Base-by-base conservation (phyloP, 352 stramenopile genomes). In the Pythium pectinolyticum region DNA sequence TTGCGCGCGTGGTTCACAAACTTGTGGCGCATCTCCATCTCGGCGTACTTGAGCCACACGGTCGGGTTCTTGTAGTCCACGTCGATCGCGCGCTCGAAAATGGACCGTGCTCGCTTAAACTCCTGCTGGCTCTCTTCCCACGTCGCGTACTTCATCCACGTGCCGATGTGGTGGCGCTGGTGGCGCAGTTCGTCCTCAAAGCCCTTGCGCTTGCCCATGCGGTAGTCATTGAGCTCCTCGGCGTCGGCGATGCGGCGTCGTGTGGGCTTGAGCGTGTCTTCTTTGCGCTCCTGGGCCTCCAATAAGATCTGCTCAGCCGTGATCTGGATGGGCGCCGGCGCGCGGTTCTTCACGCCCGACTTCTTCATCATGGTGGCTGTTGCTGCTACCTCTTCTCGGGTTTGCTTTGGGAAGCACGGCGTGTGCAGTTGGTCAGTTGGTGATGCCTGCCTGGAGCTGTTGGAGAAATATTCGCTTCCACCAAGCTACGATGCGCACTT, bases 11-110 rank as follows among this genome's bases (percentile, higher is more conserved):
- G 95, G 83, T 99, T 99, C 43, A 99, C 78, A 70, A 99, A 99
- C 83, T 99, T 98, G 80, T 99, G 97, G 43, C 95, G 82, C 93
- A 99, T 99, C 78, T 99, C 98, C 78, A 99, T 98, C 77, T 99
- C 96, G 12, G 96, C 97, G 78, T 99, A 99, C 64, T 98, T 96
- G 48, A 99, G 84, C 97, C 97, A 99, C 27, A 99, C 73, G 17
- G 91, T 92, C 11, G 82, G 72, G 28, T 95, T 96, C 48, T 97
- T 96, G 73, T 97, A 97, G 68, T 99, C 97, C 7, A 99, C 96
- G 77, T 99, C 97, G 46, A 99, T 80, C 7, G 96, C 92, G 37
- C 98, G 92, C 76, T 99, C 98, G 70, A 98, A 99, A 19, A 99
- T 88, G 54, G 86, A 98, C 14, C 98, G 80, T 8, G 97, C 95